Conservation (phyloP, 768 basidiomycete genomes). For the Naematelia aurantialba region DNA sequence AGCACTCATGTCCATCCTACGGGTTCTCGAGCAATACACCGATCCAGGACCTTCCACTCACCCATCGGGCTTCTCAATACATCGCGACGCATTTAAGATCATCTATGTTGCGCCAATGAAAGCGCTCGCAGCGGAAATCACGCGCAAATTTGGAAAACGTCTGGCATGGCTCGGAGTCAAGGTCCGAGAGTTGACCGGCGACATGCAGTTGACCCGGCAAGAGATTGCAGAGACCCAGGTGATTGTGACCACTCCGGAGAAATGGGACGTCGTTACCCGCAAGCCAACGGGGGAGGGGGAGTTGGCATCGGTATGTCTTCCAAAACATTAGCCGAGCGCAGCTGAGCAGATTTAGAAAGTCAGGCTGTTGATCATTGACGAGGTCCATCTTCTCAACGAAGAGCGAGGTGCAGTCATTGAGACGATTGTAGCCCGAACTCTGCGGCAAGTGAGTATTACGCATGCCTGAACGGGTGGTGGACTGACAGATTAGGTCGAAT, state of each 20-base stretch:
- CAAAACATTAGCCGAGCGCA: background rate
- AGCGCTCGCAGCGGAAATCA: conserved; percentile 91
- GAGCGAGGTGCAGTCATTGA: conserved; percentile 98
- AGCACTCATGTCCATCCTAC: conserved; percentile 87
- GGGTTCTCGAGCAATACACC: conserved; percentile 73
- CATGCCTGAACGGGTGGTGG: background rate
- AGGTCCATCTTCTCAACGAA: conserved; percentile 94
- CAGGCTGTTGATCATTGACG: conserved; percentile 93
- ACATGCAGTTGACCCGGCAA: conserved; percentile 92
- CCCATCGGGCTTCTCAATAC: conserved; percentile 55
- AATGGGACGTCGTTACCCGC: conserved; percentile 98
- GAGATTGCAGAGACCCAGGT: conserved; percentile 95
- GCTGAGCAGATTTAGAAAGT: conserved; percentile 61
- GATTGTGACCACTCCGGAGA: conserved; percentile 98
- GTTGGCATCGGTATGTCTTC: conserved; percentile 70
- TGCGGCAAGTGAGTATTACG: conserved; percentile 64
- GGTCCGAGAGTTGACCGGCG: conserved; percentile 91
- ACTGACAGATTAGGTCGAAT: conserved; percentile 69
- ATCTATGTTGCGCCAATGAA: conserved; percentile 99
- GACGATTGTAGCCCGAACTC: conserved; percentile 91
- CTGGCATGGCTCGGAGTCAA: conserved; percentile 79
- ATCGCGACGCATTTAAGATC: conserved; percentile 78
- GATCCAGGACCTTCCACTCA: conserved; percentile 14
- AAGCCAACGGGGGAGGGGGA: conserved; percentile 97
- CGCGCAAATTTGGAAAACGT: conserved; percentile 84